phyloP scores from a whole-genome alignment of 2,329 filamentous ascomycete species.

The Colletotrichum shisoi region DNA sequence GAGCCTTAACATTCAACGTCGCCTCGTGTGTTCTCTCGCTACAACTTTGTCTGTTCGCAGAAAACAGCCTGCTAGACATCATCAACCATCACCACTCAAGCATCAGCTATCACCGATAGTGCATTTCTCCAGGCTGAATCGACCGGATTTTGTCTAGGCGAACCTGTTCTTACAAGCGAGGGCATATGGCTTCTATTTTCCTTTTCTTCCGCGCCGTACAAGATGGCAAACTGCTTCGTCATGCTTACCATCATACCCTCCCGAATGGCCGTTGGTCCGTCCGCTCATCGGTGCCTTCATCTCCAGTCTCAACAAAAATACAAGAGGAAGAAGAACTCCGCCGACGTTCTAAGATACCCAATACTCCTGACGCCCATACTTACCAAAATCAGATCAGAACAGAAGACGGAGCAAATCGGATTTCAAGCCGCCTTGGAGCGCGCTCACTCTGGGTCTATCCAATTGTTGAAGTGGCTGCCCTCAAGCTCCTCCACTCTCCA shows the following conservation, averaged over 20 bases:
- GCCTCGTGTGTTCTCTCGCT: neutral
- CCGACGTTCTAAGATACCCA: slow-evolving; percentile 9
- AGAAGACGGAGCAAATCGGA: neutral
- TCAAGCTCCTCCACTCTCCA: slow-evolving; percentile 50
- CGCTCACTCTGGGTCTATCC: slow-evolving; percentile 45
- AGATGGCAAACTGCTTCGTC: neutral
- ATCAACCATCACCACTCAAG: no score
- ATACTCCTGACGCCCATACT: slow-evolving; percentile 15
- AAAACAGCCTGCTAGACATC: neutral
- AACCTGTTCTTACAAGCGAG: slow-evolving; percentile 2
- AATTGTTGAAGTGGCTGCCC: slow-evolving; percentile 46
- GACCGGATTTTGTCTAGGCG: neutral
- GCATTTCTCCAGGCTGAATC: neutral
- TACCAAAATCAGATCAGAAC: neutral
- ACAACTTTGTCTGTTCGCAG: neutral
- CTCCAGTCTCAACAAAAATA: slow-evolving; percentile 17
- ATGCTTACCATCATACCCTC: neutral
- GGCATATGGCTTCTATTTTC: neutral
- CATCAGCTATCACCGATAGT: no score
- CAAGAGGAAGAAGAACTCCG: neutral
- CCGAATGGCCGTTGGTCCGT: neutral
- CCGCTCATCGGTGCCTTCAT: neutral
- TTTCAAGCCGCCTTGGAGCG: neutral
- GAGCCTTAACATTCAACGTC: neutral
- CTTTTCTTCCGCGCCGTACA: neutral